These are phyloP conservation scores for Rubia peregrina DNA, from an alignment of 305 asterid species.

Conservation along the genomic window DNA sequence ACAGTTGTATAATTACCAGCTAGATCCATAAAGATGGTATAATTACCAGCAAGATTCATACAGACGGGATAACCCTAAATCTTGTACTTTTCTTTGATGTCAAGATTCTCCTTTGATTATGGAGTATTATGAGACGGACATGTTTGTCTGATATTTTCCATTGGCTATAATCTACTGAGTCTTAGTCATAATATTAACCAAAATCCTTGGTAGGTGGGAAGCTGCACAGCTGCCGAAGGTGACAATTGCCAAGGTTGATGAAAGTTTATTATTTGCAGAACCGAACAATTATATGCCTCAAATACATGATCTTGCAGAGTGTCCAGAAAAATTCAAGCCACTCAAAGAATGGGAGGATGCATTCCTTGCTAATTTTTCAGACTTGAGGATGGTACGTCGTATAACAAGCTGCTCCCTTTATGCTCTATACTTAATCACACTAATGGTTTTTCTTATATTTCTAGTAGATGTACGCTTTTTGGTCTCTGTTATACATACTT, in stretches of 20 bases:
- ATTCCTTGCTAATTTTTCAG: slow-evolving; percentile 74
- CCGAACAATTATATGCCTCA: slow-evolving; percentile 85
- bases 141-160: neutral
- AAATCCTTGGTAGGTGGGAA: slow-evolving; percentile 62
- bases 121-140: neutral
- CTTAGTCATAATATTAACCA: neutral
- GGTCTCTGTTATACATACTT: neutral
- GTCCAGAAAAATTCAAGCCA: slow-evolving; percentile 67
- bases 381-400: slow-evolving; percentile 63
- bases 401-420: neutral
- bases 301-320: slow-evolving; percentile 71
- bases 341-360: slow-evolving; percentile 88
- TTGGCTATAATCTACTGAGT: neutral
- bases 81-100: neutral
- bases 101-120: neutral
- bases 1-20: neutral
- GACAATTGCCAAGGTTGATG: slow-evolving; percentile 49
- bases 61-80: neutral
- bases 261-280: slow-evolving; percentile 39
- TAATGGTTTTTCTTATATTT: neutral
- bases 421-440: neutral
- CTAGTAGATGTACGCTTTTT: neutral
- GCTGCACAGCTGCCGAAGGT: slow-evolving; percentile 70
- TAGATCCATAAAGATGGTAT: neutral
- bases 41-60: neutral